Evolutionary conservation across 148 eudicot species (phyloP), one percentile per base, ranked within the genome.

Genomic region (Rhododendron griersonianum): DNA sequence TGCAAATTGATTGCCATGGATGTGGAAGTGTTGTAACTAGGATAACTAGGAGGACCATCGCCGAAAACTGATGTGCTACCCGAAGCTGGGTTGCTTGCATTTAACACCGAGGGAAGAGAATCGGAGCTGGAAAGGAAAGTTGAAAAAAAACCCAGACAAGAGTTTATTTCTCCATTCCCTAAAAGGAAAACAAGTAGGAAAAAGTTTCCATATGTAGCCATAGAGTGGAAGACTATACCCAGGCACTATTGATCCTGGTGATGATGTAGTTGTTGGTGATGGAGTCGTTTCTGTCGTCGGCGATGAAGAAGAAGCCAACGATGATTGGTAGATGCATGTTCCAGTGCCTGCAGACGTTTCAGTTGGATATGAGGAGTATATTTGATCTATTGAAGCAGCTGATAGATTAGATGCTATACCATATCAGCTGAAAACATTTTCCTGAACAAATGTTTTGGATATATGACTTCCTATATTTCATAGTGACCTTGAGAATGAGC

Each of bases 321-420:
- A 87, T 53, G 92, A 67, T 61, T 96, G 92, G 85, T 86, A 96
- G 61, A 90, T 35, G 82, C 99, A 96, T n/a, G 94, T 85, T 51
- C 99, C 99, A 53, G 90, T 83, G 87, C 99, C 99, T 97, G 89
- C 44, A 89, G 81, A 83, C 81, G 45, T 75, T 79, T n/a, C 81
- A 37, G 75, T 28, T n/a, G 0, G 75, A 25, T 11, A 67, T 11
- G 16, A 67, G 78, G 41, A 37, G 14, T 33, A 71, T 74, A 74
- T 33, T 14, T 37, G 23, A 74, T 14, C 11, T 16, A 5, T 3
- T 15, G 11, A 37, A 35, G 45, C 47, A 74, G 41, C 19, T 33
- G 1, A 18, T 28, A 25, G 23, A 67, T 67, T 28, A 25, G n/a
- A 67, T 67, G 15, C 74, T 9, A 19, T 59, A 19, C 6, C 65